phyloP scores from a whole-genome alignment of 257 asterid genomes.

The Fraxinus excelsior region DNA sequence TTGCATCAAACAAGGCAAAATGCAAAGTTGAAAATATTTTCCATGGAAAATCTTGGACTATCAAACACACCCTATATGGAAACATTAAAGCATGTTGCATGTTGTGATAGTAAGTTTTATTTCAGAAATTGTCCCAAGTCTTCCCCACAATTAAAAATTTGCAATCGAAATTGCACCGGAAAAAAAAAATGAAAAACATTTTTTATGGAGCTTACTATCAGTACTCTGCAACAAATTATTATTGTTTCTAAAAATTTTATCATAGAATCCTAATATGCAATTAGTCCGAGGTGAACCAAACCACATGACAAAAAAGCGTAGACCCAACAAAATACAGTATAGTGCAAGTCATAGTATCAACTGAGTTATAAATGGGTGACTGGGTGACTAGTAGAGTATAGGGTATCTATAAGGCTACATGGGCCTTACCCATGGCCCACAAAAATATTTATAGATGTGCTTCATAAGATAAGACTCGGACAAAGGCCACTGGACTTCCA shows the following conservation, averaged over 20 bases:
- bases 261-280: not conserved
- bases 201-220: not conserved
- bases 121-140: not conserved
- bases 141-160: not conserved
- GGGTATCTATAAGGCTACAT: not conserved
- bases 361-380: not conserved
- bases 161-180: not conserved
- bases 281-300: not conserved
- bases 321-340: not conserved
- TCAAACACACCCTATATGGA: no score
- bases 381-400: not conserved
- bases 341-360: not conserved
- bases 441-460: not conserved
- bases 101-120: not conserved
- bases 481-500: slow-evolving; percentile 8
- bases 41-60: no score
- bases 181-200: no score
- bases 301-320: not conserved
- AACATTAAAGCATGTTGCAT: not conserved
- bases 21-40: no score
- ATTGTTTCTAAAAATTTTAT: not conserved
- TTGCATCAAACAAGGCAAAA: no score
- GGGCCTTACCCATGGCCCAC: not conserved
- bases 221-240: not conserved
- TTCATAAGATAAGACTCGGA: not conserved